Conservation (phyloP, 2,329 filamentous ascomycete species). For the Leptosphaerulina australis region DNA sequence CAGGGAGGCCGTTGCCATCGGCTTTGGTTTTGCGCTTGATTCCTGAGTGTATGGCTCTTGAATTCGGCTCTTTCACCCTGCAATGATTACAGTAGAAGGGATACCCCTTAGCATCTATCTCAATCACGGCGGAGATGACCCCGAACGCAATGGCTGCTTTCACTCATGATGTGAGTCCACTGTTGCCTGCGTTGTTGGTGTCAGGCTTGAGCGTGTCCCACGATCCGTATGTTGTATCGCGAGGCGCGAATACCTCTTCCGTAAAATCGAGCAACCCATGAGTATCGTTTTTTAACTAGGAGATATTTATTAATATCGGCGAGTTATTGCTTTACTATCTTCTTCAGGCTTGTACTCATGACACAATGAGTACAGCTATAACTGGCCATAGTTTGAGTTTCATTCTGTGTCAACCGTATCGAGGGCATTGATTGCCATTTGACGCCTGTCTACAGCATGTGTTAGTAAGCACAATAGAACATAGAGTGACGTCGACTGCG, state of each 20-base stretch:
- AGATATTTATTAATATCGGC: not conserved
- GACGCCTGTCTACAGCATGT: not conserved
- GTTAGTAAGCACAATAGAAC: conserved; percentile 3
- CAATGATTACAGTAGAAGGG: conserved; percentile 8
- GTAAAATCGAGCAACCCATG: not conserved
- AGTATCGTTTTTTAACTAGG: not conserved
- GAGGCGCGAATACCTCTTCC: conserved; percentile 1
- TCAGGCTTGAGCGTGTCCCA: conserved; percentile 1
- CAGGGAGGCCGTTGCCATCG: not conserved
- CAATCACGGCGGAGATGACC: not conserved
- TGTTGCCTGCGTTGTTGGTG: not conserved
- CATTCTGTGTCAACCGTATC: conserved; percentile 7
- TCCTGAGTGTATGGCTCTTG: not conserved
- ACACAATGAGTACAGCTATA: conserved; percentile 10
- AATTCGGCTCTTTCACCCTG: conserved; percentile 4
- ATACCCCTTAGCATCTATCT: not conserved
- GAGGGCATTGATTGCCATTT: conserved; percentile 4
- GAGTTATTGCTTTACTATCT: not conserved
- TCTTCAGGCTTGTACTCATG: not conserved
- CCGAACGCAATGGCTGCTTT: conserved; percentile 11
- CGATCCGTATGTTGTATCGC: conserved; percentile 5
- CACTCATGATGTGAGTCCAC: conserved; percentile 1
- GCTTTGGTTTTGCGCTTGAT: not conserved
- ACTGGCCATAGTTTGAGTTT: conserved; percentile 6
- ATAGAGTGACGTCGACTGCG: too few species aligned